These are phyloP conservation scores for Colletotrichum lentis DNA, from an alignment of 2,329 filamentous ascomycete genomes.

Conservation along the genomic window DNA sequence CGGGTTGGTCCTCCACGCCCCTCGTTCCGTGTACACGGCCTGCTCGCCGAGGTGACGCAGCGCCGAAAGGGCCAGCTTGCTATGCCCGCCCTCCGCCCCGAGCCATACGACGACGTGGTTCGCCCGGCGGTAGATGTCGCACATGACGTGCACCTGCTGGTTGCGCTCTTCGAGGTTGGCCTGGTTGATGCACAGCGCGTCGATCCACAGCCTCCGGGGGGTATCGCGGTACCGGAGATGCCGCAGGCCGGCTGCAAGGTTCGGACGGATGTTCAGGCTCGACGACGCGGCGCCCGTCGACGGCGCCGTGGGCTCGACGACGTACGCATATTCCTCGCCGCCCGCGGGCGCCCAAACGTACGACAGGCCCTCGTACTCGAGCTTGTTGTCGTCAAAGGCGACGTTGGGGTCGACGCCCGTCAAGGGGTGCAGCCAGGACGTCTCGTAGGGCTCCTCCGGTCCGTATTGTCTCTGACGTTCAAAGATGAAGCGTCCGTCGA, in stretches of 20 bases:
- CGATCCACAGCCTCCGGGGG: constrained; percentile 58
- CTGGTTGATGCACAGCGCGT: constrained; percentile 38
- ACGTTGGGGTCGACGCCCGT: constrained; percentile 10
- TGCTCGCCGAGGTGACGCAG: constrained; percentile 5
- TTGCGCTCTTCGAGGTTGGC: constrained; percentile 15
- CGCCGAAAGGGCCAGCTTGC: background rate
- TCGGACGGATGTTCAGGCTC: background rate
- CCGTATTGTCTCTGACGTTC: background rate
- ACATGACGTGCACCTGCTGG: constrained; percentile 36
- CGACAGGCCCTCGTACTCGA: constrained; percentile 40
- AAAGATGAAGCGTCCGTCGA: constrained; percentile 8
- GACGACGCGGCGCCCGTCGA: constrained; percentile 11
- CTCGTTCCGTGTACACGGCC: constrained; percentile 5
- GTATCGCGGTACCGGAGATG: constrained; percentile 56
- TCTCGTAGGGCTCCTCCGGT: constrained; percentile 7
- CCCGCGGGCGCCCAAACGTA: constrained; percentile 40
- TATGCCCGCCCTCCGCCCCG: background rate
- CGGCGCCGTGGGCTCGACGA: constrained; percentile 31
- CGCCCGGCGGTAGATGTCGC: constrained; percentile 31
- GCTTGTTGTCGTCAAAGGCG: constrained; percentile 7
- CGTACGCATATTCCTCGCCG: constrained; percentile 25
- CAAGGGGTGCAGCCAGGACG: constrained; percentile 10
- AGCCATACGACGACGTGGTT: constrained; percentile 33
- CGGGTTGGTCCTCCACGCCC: constrained; percentile 7
- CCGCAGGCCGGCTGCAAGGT: constrained; percentile 45